Conservation (phyloP, 2,329 filamentous ascomycete species). For the Cryphonectria nitschkei region DNA sequence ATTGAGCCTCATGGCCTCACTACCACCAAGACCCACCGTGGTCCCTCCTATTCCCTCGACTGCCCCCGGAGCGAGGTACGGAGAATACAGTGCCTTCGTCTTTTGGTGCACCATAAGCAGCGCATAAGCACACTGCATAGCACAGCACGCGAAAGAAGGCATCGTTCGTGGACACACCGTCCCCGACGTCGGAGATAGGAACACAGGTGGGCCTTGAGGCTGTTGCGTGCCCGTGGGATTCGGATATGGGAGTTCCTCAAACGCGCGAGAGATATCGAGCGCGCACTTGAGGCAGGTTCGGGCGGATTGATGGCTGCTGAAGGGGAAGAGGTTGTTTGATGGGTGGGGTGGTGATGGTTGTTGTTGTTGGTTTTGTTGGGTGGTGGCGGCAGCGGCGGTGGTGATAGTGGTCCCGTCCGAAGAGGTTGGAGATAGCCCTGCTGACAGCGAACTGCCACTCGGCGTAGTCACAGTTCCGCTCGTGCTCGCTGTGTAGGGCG, state of each 20-base stretch:
- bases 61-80: constrained; percentile 20
- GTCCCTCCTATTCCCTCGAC: constrained; percentile 19
- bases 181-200: constrained; percentile 41
- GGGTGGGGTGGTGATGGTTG: not conserved
- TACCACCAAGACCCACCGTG: constrained; percentile 32
- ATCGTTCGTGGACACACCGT: constrained; percentile 48
- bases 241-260: constrained; percentile 51
- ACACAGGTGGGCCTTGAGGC: constrained; percentile 35
- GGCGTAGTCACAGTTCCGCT: constrained; percentile 10
- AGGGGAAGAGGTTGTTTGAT: constrained; percentile 41
- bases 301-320: constrained; percentile 50
- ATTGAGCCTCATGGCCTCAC: not conserved
- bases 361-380: not conserved
- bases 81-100: constrained; percentile 43
- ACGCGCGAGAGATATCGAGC: constrained; percentile 51
- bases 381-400: not conserved
- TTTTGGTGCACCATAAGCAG: constrained; percentile 48
- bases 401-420: constrained; percentile 17
- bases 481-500: constrained; percentile 36
- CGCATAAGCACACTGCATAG: constrained; percentile 51
- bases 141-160: constrained; percentile 50
- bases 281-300: constrained; percentile 54
- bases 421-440: constrained; percentile 7
- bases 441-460: constrained; percentile 1
- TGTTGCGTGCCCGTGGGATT: constrained; percentile 41